Base-by-base conservation (phyloP, 2,329 filamentous ascomycete species). In the Ophiostoma pallidulum region DNA sequence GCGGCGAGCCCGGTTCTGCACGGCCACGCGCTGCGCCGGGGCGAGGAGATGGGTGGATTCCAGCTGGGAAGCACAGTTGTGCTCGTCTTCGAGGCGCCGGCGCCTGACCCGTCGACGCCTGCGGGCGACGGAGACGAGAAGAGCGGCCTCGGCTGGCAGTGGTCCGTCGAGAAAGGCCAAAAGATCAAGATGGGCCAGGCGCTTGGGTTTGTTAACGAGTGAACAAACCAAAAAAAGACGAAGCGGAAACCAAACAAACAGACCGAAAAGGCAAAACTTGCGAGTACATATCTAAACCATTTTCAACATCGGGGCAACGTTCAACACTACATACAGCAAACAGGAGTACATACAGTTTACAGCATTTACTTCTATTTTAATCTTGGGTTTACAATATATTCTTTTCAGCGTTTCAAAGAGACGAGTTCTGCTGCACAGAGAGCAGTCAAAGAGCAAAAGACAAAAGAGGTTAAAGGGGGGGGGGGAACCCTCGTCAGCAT, bases 11-110 rank as follows among this genome's bases (percentile, higher is more conserved):
- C 73, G 3, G 77, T 95, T 2, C 73, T 98, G 0, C 79, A 80
- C 18, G 92, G 94, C 3, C 82, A 97, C 62, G 84, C 91, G 2
- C 69, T 98, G 47, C 78, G 82, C 53, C 76, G 86, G 38, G 92
- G 92, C 31, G 91, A 97, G 62, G 92, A 98, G 66, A 97, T 98
- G 89, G 92, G 92, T 47, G 94, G 92, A 0, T 98, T 98, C 68
- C 88, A 94, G 69, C 74, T 98, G 4, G 92, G 92, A 18, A 95
- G 88, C 63, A 95, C 91, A 1, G 82, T 98, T 56, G 92, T 98
- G 33, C 72, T 98, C 45, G 89, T 98, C 1, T 98, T 98, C 61
- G 94, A 98, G 67, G 92, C 92, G 12, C 92, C 92, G 18, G 72
- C 71, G 1, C 38, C 50, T 63, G 51, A 35, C 8, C 28, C 44